Conservation (phyloP, 2,329 filamentous ascomycete species). For the Ceratocystiopsis minuta region DNA sequence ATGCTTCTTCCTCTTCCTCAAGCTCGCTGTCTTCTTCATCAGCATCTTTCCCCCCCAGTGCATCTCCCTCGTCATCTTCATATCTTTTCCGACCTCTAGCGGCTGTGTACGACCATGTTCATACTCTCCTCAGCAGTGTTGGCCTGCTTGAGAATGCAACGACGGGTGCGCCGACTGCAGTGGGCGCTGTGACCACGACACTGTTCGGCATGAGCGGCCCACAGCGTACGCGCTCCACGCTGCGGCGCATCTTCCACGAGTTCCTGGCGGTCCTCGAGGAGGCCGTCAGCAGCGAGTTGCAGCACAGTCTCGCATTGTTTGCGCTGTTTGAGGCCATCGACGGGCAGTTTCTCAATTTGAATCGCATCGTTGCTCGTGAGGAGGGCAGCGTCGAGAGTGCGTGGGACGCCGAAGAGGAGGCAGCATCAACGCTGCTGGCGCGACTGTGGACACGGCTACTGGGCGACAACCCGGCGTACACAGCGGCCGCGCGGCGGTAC, state of each 20-base stretch:
- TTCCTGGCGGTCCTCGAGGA: slow-evolving; percentile 79
- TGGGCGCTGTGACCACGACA: slow-evolving; percentile 51
- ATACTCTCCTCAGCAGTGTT: slow-evolving; percentile 51
- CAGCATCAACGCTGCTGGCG: slow-evolving; percentile 37
- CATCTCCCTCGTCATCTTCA: too few species aligned
- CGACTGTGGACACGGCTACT: slow-evolving; percentile 76
- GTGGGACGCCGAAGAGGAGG: slow-evolving; percentile 44
- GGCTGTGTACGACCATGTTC: slow-evolving; percentile 64
- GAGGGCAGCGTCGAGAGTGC: slow-evolving; percentile 70
- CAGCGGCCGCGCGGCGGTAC: slow-evolving; percentile 65
- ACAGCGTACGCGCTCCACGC: slow-evolving; percentile 60
- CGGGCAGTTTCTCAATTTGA: slow-evolving; percentile 74
- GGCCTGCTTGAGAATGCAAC: slow-evolving; percentile 37
- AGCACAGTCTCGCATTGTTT: slow-evolving; percentile 64
- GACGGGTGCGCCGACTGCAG: slow-evolving; percentile 41
- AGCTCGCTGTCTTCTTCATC: too few species aligned
- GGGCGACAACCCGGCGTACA: slow-evolving; percentile 38
- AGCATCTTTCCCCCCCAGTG: too few species aligned
- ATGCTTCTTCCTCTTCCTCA: slow-evolving; percentile 22
- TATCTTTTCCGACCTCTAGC: slow-evolving; percentile 36
- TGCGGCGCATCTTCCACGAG: slow-evolving; percentile 76
- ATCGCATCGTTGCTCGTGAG: slow-evolving; percentile 71
- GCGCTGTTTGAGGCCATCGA: slow-evolving; percentile 85
- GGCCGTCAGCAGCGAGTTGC: slow-evolving; percentile 68
- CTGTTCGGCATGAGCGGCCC: slow-evolving; percentile 66